Evolutionary conservation across 345 rosid genomes (phyloP).

Genomic region (Hirschfeldia incana): DNA sequence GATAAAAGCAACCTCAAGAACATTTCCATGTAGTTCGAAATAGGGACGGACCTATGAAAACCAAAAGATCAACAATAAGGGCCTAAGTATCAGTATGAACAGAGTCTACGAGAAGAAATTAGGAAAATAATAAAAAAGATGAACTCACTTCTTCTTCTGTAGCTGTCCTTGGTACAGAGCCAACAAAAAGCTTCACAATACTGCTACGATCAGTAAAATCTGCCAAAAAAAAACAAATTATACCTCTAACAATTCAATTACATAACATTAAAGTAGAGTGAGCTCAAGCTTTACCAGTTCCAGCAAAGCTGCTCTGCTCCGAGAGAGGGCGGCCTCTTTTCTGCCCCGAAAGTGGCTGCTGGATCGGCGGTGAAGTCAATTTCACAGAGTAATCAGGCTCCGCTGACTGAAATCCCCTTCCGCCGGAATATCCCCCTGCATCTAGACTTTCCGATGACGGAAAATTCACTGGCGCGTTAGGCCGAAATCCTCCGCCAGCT

Average conservation of each 20-base stretch:
- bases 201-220: conserved; percentile 43
- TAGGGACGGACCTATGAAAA: conserved; percentile 73
- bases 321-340: conserved; percentile 55
- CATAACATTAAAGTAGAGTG: conserved; percentile 5
- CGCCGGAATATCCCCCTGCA: conserved; percentile 32
- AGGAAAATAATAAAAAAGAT: background rate
- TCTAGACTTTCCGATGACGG: conserved; percentile 37
- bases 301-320: conserved; percentile 56
- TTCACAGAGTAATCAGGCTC: conserved; percentile 34
- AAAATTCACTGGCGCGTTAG: conserved; percentile 38
- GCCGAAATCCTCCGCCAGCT: conserved; percentile 40
- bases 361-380: conserved; percentile 28
- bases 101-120: background rate
- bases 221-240: conserved; percentile 15
- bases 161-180: conserved; percentile 92
- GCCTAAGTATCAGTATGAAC: background rate
- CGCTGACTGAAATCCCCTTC: conserved; percentile 13
- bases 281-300: conserved; percentile 31
- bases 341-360: conserved; percentile 54
- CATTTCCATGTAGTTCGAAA: conserved; percentile 86
- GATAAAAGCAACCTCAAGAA: conserved; percentile 91
- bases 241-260: background rate
- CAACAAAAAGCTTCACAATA: conserved; percentile 93
- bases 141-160: conserved; percentile 82
- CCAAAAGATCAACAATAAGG: conserved; percentile 7